Base-by-base conservation (phyloP, 768 basidiomycete genomes). In the Termitomyces eurrhizus region DNA sequence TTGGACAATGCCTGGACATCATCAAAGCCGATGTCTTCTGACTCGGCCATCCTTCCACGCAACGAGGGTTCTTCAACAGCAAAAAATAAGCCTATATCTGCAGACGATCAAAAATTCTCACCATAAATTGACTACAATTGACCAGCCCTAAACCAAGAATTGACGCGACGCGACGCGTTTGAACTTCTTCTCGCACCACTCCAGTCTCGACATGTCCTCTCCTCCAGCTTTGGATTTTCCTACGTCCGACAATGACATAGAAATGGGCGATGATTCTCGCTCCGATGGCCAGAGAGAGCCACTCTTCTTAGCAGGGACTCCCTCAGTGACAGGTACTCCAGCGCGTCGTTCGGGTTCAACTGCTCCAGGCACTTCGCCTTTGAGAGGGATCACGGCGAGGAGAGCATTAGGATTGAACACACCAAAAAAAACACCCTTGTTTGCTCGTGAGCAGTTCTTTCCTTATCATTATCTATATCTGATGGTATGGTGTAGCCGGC, bases 221-320 rank as follows among this genome's bases (percentile, higher is more conserved):
- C 86, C 85, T 29, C 85, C 85, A 21, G 76, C 80, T 37, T 71
- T 87, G 42, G 84, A 88, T 65, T 87, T 87, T 67, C 86, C 86
- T 4, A 78, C 84, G 1, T 87, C 85, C 6, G 87, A 87, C 56
- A 66, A 80, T 67, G 82, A 84, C 69, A 74, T 82, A 35, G 75
- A 83, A n/a, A 85, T 85, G 83, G 77, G 73, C 33, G 77, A 71
- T 36, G 73, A 65, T 21, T 65, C 58, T 32, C 74, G 71, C 63
- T 73, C 76, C 2, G 70, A 77, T 46, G 78, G 77, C 1, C 71
- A 76, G 1, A 71, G 61, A 60, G 59, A 77, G 33, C 82, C 81
- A 42, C 77, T 87, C 42, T 86, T 87, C 66, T 74, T 86, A 3
- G 77, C 79, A 3, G 78, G 76, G 18, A 83, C 83, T 11, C 84